A percentile compares a stretch with the other conserved stretches of the same genome.
Conservation (phyloP, 129 eudicot genomes). For the Tagetes patula region DNA sequence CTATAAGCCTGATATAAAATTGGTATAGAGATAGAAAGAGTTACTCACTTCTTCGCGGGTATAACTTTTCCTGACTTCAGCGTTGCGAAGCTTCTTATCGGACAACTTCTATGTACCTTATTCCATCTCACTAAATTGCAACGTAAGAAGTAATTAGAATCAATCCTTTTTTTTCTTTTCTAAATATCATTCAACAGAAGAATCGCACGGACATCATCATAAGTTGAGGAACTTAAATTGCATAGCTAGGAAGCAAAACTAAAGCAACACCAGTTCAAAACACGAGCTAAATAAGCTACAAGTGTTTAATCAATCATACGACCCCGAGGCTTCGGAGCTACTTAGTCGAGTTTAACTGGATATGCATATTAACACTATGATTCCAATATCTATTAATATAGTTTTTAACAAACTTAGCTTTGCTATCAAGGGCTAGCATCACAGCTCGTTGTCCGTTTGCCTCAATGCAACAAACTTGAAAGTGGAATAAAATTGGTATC, state of each 20-base stretch:
- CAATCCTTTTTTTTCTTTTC: not conserved
- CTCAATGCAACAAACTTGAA: too few relatives aligned
- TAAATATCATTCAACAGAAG: not conserved
- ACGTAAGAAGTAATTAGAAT: constrained; percentile 33
- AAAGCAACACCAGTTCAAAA: not conserved
- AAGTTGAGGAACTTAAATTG: constrained; percentile 6
- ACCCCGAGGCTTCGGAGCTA: too few relatives aligned
- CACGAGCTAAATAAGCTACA: not conserved
- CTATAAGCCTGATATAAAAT: constrained; percentile 4
- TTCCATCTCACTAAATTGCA: constrained; percentile 48
- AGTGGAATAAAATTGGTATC: too few relatives aligned
- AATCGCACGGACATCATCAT: not conserved
- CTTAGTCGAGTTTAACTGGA: too few relatives aligned
- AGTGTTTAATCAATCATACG: too few relatives aligned
- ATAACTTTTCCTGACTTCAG: constrained; percentile 57
- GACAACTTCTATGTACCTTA: constrained; percentile 23
- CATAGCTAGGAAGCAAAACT: not conserved
- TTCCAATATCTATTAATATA: too few relatives aligned
- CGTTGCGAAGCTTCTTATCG: constrained; percentile 62
- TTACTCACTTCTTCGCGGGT: constrained; percentile 58
- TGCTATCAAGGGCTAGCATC: too few relatives aligned
- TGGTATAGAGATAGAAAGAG: constrained; percentile 8
- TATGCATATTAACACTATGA: too few relatives aligned
- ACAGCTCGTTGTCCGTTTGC: too few relatives aligned
- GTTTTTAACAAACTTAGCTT: too few relatives aligned